These are phyloP conservation scores for Suillus decipiens DNA, from an alignment of 768 basidiomycete genomes.

Conservation along the genomic window DNA sequence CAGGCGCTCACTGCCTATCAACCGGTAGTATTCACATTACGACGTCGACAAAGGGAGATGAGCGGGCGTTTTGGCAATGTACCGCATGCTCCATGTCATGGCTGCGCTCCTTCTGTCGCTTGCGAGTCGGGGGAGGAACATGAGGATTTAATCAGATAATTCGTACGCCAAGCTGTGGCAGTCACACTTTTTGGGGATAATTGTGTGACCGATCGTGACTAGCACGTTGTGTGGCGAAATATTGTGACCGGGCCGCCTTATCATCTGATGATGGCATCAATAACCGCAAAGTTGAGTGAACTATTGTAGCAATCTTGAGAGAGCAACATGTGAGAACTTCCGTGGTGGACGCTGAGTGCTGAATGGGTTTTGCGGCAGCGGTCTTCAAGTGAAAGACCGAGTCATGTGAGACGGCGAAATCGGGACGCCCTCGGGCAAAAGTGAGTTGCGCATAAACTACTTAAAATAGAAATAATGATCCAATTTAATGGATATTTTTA, in stretches of 20 bases:
- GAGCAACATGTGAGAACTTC: not conserved
- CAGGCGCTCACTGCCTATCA: not conserved
- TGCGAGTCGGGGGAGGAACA: not conserved
- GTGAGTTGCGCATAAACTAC: conserved; percentile 9
- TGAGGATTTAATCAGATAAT: no score
- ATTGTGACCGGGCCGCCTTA: not conserved
- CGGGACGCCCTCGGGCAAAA: not conserved
- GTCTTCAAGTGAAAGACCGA: not conserved
- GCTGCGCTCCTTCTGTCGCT: not conserved
- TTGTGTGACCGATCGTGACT: not conserved
- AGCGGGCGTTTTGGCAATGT: not conserved
- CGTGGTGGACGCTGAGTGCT: conserved; percentile 6
- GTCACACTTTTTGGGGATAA: not conserved
- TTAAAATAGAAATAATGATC: conserved; percentile 17
- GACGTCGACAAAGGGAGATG: not conserved
- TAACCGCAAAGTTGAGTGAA: no score
- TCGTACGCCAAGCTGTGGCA: not conserved
- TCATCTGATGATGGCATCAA: conserved; percentile 14
- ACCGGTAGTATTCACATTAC: not conserved
- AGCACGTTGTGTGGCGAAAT: not conserved
- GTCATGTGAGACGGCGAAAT: not conserved
- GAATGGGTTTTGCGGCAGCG: conserved; percentile 4
- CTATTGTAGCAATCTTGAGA: no score
- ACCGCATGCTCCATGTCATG: not conserved
- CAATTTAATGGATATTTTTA: not conserved